phyloP scores from a whole-genome alignment of 225 moss, liverwort and hornwort species.

The Pleurozium schreberi region DNA sequence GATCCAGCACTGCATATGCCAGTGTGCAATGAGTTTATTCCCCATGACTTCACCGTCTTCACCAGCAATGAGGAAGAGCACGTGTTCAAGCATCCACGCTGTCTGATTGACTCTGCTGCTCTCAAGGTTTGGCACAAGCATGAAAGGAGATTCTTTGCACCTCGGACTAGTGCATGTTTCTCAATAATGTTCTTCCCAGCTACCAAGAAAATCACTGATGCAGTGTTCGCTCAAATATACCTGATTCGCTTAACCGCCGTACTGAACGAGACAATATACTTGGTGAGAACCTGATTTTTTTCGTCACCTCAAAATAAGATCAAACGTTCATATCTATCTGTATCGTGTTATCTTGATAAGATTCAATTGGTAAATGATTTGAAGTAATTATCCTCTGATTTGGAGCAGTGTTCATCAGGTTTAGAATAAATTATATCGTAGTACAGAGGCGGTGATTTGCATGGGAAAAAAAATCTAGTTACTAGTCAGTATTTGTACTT shows the following conservation, averaged over 20 bases:
- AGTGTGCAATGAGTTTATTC: conserved; percentile 36
- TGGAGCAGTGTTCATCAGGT: not conserved
- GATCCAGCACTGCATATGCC: conserved; percentile 29
- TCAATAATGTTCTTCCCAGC: conserved; percentile 21
- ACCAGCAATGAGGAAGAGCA: not conserved
- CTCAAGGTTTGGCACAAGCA: conserved; percentile 37
- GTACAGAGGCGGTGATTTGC: not conserved
- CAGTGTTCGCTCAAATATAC: conserved; percentile 28
- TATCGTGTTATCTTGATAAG: not conserved
- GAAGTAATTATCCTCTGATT: not conserved
- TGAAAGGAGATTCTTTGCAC: conserved; percentile 21
- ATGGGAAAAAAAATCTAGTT: not conserved
- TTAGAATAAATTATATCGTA: not conserved
- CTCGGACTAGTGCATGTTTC: conserved; percentile 17
- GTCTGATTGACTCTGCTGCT: conserved; percentile 27
- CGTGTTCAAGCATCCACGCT: conserved; percentile 12
- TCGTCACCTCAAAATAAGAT: not conserved
- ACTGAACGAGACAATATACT: conserved; percentile 24
- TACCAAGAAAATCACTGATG: conserved; percentile 5
- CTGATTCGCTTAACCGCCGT: not conserved
- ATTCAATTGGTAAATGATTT: not conserved
- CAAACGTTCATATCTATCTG: not conserved
- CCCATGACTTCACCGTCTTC: conserved; percentile 21
- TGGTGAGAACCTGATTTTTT: conserved; percentile 7
- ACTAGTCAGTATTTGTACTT: not conserved